phyloP scores from a whole-genome alignment of 176 grass and related monocot species.

The Triticum monococcum region DNA sequence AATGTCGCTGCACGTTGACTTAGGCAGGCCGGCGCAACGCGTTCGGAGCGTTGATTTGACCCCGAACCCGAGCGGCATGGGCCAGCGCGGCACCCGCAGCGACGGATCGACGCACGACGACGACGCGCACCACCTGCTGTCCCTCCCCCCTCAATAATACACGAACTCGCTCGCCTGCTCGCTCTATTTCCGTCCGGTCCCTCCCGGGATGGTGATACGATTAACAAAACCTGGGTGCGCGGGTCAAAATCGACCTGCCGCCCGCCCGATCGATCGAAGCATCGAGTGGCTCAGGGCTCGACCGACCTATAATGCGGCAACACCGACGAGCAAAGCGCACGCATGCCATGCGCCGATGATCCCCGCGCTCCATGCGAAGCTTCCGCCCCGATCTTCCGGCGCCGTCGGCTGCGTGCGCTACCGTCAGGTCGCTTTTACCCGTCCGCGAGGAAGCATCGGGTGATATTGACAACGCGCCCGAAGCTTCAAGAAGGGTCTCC shows the following conservation, averaged over 20 bases:
- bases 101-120: background rate
- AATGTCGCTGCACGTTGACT: background rate
- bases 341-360: background rate
- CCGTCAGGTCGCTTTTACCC: background rate
- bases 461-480: background rate
- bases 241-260: conserved; percentile 21
- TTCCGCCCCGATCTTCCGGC: background rate
- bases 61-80: background rate
- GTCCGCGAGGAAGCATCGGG: conserved; percentile 31
- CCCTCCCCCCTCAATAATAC: conserved; percentile 14
- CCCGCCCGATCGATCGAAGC: background rate
- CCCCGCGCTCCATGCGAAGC: conserved; percentile 6
- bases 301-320: conserved; percentile 19
- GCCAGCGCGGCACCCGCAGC: background rate
- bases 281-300: background rate
- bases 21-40: background rate
- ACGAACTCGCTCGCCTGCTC: background rate
- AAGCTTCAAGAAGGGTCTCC: conserved; percentile 27
- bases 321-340: background rate
- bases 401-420: background rate
- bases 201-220: background rate
- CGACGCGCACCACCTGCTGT: conserved; percentile 6
- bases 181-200: background rate
- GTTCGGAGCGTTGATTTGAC: background rate
- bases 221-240: conserved; percentile 29